Evolutionary conservation across 768 basidiomycete genomes (phyloP).

Genomic region (Leccinum longicurvipes): DNA sequence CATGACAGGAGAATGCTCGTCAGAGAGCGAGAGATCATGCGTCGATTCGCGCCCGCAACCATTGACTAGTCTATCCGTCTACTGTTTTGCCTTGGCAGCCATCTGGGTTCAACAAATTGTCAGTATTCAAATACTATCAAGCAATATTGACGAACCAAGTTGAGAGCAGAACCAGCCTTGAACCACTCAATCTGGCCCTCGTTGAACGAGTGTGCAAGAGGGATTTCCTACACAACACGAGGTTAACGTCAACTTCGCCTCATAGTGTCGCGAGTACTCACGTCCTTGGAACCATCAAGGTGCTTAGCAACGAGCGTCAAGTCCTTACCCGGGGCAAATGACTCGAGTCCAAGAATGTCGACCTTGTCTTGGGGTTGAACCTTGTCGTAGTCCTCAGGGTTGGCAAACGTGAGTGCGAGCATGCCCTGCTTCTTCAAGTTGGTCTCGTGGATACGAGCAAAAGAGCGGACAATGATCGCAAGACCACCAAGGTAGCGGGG

Average conservation of each 20-base stretch:
- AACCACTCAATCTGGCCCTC: constrained; percentile 98
- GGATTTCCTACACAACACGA: constrained; percentile 48
- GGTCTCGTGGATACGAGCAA: constrained; percentile 97
- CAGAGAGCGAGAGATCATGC: constrained; percentile 5
- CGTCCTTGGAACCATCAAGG: constrained; percentile 70
- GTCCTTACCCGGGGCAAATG: constrained; percentile 90
- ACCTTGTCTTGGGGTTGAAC: constrained; percentile 83
- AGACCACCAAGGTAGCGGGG: constrained; percentile 93
- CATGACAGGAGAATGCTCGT: neutral
- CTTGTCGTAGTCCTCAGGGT: constrained; percentile 94
- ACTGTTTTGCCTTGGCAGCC: constrained; percentile 61
- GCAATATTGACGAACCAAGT: constrained; percentile 54
- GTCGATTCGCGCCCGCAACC: too few species aligned
- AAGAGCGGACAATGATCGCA: constrained; percentile 94
- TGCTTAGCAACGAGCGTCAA: constrained; percentile 82
- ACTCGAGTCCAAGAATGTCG: constrained; percentile 83
- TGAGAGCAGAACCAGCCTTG: constrained; percentile 94
- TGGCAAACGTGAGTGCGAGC: constrained; percentile 91
- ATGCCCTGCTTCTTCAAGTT: constrained; percentile 99
- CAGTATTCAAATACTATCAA: neutral
- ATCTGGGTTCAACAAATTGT: constrained; percentile 40
- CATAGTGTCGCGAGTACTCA: constrained; percentile 25
- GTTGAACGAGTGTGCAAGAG: constrained; percentile 92
- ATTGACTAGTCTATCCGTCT: constrained; percentile 17
- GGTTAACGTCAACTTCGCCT: constrained; percentile 8